Evolutionary conservation across 2,329 filamentous ascomycete species (phyloP).

Genomic region (Graphilbum ipis-grandicollis): DNA sequence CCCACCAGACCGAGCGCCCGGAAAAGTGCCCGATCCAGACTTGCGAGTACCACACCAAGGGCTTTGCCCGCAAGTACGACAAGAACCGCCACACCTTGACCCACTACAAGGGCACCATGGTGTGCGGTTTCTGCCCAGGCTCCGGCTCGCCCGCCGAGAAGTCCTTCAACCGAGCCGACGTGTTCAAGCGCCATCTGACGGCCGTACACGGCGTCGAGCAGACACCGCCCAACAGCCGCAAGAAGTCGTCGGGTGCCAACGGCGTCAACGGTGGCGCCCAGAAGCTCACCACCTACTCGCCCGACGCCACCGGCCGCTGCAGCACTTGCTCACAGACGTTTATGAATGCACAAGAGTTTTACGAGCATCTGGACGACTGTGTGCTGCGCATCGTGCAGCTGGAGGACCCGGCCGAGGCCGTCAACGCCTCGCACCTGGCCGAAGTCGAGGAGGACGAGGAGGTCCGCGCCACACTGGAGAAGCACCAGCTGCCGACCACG

Average conservation of each 20-base stretch:
- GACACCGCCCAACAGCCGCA: slow-evolving; percentile 72
- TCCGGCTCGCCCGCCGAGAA: slow-evolving; percentile 81
- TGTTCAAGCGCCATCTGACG: slow-evolving; percentile 88
- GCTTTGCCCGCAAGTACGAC: slow-evolving; percentile 89
- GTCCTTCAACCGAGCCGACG: slow-evolving; percentile 87
- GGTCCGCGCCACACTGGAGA: slow-evolving; percentile 44
- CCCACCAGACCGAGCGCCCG: slow-evolving; percentile 75
- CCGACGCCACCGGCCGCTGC: slow-evolving; percentile 80
- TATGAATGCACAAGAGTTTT: slow-evolving; percentile 89
- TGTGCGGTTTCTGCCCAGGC: slow-evolving; percentile 85
- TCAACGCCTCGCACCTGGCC: slow-evolving; percentile 49
- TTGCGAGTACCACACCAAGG: slow-evolving; percentile 84
- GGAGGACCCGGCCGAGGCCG: slow-evolving; percentile 50
- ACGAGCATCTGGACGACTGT: slow-evolving; percentile 81
- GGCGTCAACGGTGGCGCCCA: slow-evolving; percentile 28
- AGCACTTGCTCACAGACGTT: slow-evolving; percentile 88
- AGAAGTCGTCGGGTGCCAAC: slow-evolving; percentile 35
- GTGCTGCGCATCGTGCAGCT: slow-evolving; percentile 56
- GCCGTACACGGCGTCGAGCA: slow-evolving; percentile 87
- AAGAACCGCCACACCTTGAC: slow-evolving; percentile 90
- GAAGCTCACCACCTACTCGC: slow-evolving; percentile 53
- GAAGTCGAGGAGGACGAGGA: slow-evolving; percentile 47
- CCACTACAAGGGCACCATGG: slow-evolving; percentile 95
- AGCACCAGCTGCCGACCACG: slow-evolving; percentile 43
- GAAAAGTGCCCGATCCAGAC: slow-evolving; percentile 89